phyloP scores from a whole-genome alignment of 2,329 filamentous ascomycete species.

The Chrysoporthe austroafricana region DNA sequence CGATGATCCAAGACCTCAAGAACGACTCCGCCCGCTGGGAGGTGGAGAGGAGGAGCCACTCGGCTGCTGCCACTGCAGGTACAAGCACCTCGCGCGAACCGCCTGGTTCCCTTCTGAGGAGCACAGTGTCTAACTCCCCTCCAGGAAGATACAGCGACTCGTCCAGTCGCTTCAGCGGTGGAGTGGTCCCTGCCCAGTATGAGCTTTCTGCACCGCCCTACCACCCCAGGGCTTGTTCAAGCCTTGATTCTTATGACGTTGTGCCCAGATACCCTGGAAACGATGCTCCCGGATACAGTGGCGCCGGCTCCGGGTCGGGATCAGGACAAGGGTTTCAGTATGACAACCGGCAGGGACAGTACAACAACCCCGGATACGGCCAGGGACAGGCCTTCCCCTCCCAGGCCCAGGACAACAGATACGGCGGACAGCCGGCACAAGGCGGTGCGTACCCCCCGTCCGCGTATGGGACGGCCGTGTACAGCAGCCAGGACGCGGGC shows the following conservation, averaged over 20 bases:
- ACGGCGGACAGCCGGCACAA: constrained; percentile 8
- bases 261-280: constrained; percentile 55
- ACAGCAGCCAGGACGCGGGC: constrained; percentile 1
- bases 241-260: constrained; percentile 41
- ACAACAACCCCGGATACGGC: constrained; percentile 29
- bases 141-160: constrained; percentile 62
- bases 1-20: constrained; percentile 67
- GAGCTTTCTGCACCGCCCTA: constrained; percentile 23
- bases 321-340: constrained; percentile 18
- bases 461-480: constrained; percentile 6
- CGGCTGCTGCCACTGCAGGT: constrained; percentile 56
- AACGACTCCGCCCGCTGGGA: constrained; percentile 66
- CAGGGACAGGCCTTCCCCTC: constrained; percentile 14
- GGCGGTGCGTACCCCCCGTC: constrained; percentile 15
- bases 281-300: constrained; percentile 53
- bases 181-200: constrained; percentile 33
- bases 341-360: constrained; percentile 36
- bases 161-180: constrained; percentile 40
- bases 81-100: constrained; percentile 57
- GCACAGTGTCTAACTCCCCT: constrained; percentile 59
- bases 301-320: constrained; percentile 32
- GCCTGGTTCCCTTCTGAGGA: constrained; percentile 51
- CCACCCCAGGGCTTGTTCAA: constrained; percentile 14
- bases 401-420: constrained; percentile 21
- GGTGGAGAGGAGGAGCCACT: constrained; percentile 60